Evolutionary conservation across 306 rosid genomes (phyloP), one percentile per base, ranked within the genome.

Genomic region (Gastrolobium villosum): DNA sequence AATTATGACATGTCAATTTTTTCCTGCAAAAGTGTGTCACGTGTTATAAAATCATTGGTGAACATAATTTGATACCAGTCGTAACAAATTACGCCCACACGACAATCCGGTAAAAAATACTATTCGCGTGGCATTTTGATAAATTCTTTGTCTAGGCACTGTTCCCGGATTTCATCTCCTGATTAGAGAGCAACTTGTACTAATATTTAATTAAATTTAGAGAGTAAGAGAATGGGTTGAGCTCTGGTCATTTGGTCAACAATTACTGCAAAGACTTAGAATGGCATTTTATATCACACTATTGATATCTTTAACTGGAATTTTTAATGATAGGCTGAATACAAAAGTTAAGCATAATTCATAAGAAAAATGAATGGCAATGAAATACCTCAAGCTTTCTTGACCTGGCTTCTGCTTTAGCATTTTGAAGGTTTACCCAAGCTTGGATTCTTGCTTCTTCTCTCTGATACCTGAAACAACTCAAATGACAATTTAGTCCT

Each of bases 391-490:
- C 99, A 61, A 96, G 99, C 83, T 96, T 93, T 87, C 87, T 96
- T 77, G 97, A 93, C 73, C 84, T 91, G 59, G 99, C 99, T 85
- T 93, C 99, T 85, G 98, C 98, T 89, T 93, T 93, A 78, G 99
- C 99, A 90, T 74, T 96, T 84, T 96, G 94, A 37, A 96, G 97
- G 79, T 91, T 93, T 54, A 96, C 89, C 98, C 98, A 96, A 36
- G 99, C 99, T 90, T 89, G 98, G 36, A 96, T 86, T 83, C 89
- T 93, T 45, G 99, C 96, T 83, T 96, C 99, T 86, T 96, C 99
- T 63, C 99, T 93, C 65, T 93, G 96, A 76, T 96, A 96, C 85
- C 99, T 96, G 82, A 31, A 74, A 66, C 56, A 74, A 56, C 41
- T 40, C 80, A 78, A 63, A 62, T 70, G 40, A 63, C 30, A 52